phyloP scores from a whole-genome alignment of 805 yeast genomes.

The Cyberlindnera maclurae region DNA sequence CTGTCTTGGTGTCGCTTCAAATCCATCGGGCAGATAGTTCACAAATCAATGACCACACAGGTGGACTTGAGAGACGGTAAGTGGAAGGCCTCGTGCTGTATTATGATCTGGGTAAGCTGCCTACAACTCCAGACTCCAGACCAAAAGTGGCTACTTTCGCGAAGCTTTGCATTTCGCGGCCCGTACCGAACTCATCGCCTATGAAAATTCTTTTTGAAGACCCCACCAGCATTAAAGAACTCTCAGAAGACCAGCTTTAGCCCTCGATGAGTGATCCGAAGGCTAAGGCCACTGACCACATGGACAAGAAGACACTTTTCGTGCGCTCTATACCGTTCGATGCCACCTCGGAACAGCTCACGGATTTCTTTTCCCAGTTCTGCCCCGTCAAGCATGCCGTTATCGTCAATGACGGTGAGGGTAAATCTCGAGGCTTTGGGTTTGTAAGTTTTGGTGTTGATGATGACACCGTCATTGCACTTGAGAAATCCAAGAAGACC shows the following conservation, averaged over 20 bases:
- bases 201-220: constrained; percentile 1
- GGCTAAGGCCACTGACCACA: constrained; percentile 18
- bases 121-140: no score
- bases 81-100: no score
- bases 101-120: no score
- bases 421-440: constrained; percentile 88
- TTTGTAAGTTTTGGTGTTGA: constrained; percentile 84
- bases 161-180: not conserved
- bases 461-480: constrained; percentile 76
- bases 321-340: constrained; percentile 78
- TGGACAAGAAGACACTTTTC: constrained; percentile 57
- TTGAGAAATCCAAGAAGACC: constrained; percentile 54
- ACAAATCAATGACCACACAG: no score
- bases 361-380: constrained; percentile 82
- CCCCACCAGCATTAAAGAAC: not conserved
- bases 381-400: constrained; percentile 96
- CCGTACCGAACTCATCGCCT: constrained; percentile 1
- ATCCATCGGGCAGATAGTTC: no score
- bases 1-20: not conserved
- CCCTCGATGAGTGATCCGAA: constrained; percentile 9
- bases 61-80: no score
- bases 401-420: constrained; percentile 70
- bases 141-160: not conserved
- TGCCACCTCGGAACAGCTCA: constrained; percentile 74
- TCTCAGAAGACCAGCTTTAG: not conserved